Evolutionary conservation across 176 grass and related monocot species (phyloP).

Genomic region (Oropetium thomaeum): DNA sequence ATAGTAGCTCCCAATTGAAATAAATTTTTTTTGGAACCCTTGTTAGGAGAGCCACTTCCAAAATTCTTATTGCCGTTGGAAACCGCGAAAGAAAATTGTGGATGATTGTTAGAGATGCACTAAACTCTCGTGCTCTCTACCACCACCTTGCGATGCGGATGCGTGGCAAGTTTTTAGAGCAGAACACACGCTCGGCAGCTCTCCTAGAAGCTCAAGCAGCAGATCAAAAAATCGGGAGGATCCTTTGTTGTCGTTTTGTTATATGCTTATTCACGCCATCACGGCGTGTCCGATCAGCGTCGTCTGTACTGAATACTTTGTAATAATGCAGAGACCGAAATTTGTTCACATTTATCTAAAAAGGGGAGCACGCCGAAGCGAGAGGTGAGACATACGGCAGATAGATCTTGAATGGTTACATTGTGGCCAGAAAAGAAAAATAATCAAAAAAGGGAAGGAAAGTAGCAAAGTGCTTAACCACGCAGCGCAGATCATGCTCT

Average conservation of each 20-base stretch:
- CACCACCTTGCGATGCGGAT: neutral
- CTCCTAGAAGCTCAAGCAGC: neutral
- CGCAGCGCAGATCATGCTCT: neutral
- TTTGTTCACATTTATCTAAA: neutral
- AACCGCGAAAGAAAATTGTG: no score
- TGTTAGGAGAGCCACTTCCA: neutral
- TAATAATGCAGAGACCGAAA: neutral
- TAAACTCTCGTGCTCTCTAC: neutral
- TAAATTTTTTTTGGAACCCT: no score
- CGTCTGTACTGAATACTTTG: neutral
- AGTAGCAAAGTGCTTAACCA: neutral
- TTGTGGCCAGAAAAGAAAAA: neutral
- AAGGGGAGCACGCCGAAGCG: neutral
- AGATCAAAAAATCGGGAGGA: neutral
- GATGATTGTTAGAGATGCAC: no score
- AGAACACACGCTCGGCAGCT: neutral
- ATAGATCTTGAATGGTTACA: neutral
- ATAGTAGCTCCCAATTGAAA: no score
- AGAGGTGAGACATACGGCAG: neutral
- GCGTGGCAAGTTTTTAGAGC: neutral
- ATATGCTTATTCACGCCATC: neutral
- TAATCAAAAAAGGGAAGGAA: neutral
- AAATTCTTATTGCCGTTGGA: no score
- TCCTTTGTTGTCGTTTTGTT: neutral
- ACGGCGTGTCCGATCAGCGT: neutral